phyloP scores from a whole-genome alignment of 2,329 filamentous ascomycete genomes.

The Pyrenophora graminea region DNA sequence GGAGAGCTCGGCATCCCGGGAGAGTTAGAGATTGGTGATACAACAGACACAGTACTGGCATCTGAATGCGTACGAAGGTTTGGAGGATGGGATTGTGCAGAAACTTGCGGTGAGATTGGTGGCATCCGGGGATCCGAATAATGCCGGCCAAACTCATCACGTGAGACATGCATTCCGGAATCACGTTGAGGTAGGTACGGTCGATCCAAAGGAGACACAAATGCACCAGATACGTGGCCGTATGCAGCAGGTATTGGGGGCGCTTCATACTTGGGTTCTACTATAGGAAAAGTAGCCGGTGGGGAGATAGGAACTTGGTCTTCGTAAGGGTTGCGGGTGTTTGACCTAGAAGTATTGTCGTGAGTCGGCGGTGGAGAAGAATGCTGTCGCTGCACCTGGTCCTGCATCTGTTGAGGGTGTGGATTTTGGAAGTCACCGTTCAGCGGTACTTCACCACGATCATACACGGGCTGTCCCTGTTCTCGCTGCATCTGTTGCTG shows the following conservation, averaged over 20 bases:
- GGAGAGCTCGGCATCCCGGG: constrained; percentile 20
- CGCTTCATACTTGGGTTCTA: constrained; percentile 42
- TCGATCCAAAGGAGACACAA: constrained; percentile 29
- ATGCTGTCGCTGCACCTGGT: neutral
- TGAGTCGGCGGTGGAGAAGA: constrained; percentile 12
- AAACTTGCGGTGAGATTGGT: constrained; percentile 40
- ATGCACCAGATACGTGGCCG: constrained; percentile 38
- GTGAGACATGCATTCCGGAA: constrained; percentile 8
- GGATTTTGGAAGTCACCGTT: constrained; percentile 8
- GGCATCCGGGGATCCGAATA: constrained; percentile 39
- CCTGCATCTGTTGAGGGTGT: constrained; percentile 18
- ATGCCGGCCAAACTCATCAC: constrained; percentile 24
- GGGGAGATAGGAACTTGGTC: constrained; percentile 19
- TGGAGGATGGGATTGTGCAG: constrained; percentile 32
- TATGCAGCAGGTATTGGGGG: constrained; percentile 45
- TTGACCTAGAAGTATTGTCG: constrained; percentile 29
- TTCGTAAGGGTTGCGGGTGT: constrained; percentile 13
- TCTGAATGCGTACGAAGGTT: constrained; percentile 34
- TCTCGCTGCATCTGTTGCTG: constrained; percentile 10
- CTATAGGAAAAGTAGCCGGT: constrained; percentile 24
- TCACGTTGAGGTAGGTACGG: constrained; percentile 16
- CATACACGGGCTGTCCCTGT: constrained; percentile 2
- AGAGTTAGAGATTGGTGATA: constrained; percentile 38
- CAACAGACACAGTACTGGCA: constrained; percentile 33
- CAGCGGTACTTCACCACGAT: constrained; percentile 1